Evolutionary conservation across 1,284 basidiomycete genomes (phyloP), one percentile per base, ranked within the genome.

Genomic region (Rhodotorula sp.): DNA sequence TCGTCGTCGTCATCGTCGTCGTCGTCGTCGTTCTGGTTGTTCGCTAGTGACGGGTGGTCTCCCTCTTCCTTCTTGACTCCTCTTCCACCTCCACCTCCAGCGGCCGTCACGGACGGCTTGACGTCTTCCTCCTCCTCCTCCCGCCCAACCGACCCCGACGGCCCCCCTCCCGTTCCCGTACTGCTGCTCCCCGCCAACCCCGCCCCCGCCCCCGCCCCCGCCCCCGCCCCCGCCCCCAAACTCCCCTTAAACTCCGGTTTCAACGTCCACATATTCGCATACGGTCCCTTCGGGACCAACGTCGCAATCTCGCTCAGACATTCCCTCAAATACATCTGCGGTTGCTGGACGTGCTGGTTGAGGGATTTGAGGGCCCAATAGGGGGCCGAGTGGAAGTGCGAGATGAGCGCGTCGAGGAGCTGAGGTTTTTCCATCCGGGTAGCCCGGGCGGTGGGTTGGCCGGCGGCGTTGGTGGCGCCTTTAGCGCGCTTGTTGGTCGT

Each of bases 291-390:
- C 68, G 89, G 88, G 80, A 94, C 89, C 61, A 93, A 84, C 71
- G 86, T 87, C 3, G 91, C 94, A 61, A 97, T 89, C 74, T 92
- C 90, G 58, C 84, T 84, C 62, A 98, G 83, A 1, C 92, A 89
- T 78, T 97, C 93, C 77, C 93, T 91, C 69, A 98, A 86, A 81
- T 93, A 97, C 21, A 85, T 88, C 81, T 96, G 92, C 1, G 95
- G 95, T 82, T 98, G 95, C 80, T 94, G 89, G 0, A 91, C 91
- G 67, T 87, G 88, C 73, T 90, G 88, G 60, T 92, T 87, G 64
- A 75, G 70, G 0, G 64, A 85, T 74, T 90, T 90, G 80, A 97
- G 88, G 71, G 88, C 85, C 93, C 93, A 97, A 74, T 89, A 89
- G 51, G 90, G 87, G 70, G 87, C 87, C 67, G 91, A 87, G 69